phyloP scores from a whole-genome alignment of 2,329 filamentous ascomycete genomes.

The Ceratocystis lukuohia region DNA sequence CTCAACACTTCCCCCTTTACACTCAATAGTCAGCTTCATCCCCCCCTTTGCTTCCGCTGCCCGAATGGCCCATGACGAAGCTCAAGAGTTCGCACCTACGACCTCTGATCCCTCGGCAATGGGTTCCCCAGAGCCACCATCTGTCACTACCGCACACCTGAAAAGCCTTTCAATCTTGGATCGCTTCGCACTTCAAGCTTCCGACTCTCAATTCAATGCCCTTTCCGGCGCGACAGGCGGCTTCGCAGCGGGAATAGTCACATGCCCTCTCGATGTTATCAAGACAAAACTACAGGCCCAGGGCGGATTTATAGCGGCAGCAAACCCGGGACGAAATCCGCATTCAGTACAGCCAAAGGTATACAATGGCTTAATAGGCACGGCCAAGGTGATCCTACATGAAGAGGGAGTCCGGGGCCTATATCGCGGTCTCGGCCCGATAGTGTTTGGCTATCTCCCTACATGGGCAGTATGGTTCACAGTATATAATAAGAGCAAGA shows the following conservation, averaged over 20 bases:
- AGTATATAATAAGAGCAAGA: slow-evolving; percentile 83
- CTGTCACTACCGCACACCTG: slow-evolving; percentile 36
- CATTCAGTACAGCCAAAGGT: slow-evolving; percentile 43
- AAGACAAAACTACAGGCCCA: slow-evolving; percentile 97
- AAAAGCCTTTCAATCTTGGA: slow-evolving; percentile 34
- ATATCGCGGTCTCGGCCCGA: slow-evolving; percentile 86
- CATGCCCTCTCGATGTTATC: slow-evolving; percentile 94
- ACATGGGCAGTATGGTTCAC: slow-evolving; percentile 99
- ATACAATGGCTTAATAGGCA: slow-evolving; percentile 80
- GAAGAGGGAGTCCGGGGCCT: slow-evolving; percentile 82
- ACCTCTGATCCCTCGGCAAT: slow-evolving; percentile 17
- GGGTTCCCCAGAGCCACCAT: slow-evolving; percentile 29
- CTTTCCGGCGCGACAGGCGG: slow-evolving; percentile 79
- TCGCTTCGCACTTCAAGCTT: slow-evolving; percentile 42
- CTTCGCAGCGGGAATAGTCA: slow-evolving; percentile 85
- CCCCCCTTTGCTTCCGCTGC: background rate
- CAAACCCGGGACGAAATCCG: slow-evolving; percentile 35
- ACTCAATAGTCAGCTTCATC: background rate
- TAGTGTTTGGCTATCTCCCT: slow-evolving; percentile 87
- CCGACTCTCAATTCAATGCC: slow-evolving; percentile 60
- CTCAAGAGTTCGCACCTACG: slow-evolving; percentile 16
- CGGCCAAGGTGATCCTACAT: slow-evolving; percentile 68
- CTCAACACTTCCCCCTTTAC: background rate
- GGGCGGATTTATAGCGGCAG: slow-evolving; percentile 50
- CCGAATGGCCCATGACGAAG: slow-evolving; percentile 19